Evolutionary conservation across 192 early-diverging fungal genomes (phyloP).

Genomic region (Linnemannia schmuckeri): DNA sequence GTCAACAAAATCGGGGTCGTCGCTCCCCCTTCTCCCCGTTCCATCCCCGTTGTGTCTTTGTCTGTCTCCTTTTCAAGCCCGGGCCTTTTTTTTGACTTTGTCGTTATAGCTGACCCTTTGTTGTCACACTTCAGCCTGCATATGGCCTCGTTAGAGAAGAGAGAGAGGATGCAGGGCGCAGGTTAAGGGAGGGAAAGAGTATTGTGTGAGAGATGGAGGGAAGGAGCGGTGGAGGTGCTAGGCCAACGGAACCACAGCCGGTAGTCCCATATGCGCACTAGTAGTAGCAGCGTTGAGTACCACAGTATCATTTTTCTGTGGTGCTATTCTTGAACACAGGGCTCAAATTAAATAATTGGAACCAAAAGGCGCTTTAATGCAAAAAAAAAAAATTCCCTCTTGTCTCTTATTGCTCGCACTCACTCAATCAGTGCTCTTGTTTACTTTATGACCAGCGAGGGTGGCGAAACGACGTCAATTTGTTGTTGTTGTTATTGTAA

Average conservation of each 20-base stretch:
- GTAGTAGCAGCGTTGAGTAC: not conserved
- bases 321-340: not conserved
- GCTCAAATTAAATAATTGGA: slow-evolving; percentile 5
- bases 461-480: not conserved
- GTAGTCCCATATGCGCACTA: not conserved
- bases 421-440: not conserved
- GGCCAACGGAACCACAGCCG: too few relatives aligned
- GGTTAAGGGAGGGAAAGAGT: not conserved
- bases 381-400: not conserved
- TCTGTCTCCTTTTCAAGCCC: not conserved
- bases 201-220: not conserved
- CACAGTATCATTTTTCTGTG: too few relatives aligned
- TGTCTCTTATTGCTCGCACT: not conserved
- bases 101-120: not conserved
- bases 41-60: not conserved
- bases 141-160: not conserved
- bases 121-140: not conserved
- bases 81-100: not conserved
- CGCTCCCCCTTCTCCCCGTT: not conserved
- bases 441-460: not conserved
- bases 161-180: not conserved
- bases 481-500: slow-evolving; percentile 3
- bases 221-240: too few relatives aligned
- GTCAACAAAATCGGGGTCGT: not conserved
- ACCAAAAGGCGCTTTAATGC: not conserved